These are phyloP conservation scores for Globisporangium parvum DNA, from an alignment of 352 stramenopile species.

Conservation along the genomic window DNA sequence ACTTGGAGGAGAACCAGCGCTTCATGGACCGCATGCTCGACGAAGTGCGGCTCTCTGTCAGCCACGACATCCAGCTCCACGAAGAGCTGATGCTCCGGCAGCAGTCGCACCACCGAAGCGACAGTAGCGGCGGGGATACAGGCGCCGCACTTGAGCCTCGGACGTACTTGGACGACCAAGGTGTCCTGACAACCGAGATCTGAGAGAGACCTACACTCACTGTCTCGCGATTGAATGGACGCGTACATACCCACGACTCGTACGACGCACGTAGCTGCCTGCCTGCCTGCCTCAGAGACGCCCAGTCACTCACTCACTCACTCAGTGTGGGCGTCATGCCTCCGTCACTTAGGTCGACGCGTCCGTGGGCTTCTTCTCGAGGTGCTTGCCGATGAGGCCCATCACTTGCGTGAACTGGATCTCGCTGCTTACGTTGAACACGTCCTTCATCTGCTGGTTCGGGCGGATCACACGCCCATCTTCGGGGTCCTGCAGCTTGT, in stretches of 20 bases:
- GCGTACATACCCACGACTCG: neutral
- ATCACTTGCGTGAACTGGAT: constrained; percentile 76
- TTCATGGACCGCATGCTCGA: constrained; percentile 80
- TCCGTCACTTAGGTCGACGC: no score
- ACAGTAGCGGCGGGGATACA: constrained; percentile 16
- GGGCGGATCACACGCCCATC: constrained; percentile 64
- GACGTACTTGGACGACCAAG: constrained; percentile 67
- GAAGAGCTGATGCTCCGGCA: constrained; percentile 6
- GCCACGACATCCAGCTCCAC: constrained; percentile 37
- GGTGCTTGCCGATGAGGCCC: constrained; percentile 63
- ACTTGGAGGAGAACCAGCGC: constrained; percentile 64
- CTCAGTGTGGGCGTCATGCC: no score
- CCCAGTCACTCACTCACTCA: no score
- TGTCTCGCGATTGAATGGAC: no score
- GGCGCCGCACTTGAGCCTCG: constrained; percentile 32
- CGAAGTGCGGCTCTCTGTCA: constrained; percentile 49
- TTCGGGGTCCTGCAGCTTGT: constrained; percentile 67
- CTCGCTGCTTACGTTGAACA: constrained; percentile 50
- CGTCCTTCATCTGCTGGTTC: constrained; percentile 59
- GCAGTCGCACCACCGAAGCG: constrained; percentile 1
- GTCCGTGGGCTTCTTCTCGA: constrained; percentile 40
- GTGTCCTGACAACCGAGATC: constrained; percentile 63
- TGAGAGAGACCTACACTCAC: constrained; percentile 8
- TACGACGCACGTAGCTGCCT: neutral
- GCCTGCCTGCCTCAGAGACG: neutral